Percentiles rank a stretch among this genome's conserved stretches.
Conservation (phyloP, 805 yeast genomes). For the Ogataea ganodermae region DNA sequence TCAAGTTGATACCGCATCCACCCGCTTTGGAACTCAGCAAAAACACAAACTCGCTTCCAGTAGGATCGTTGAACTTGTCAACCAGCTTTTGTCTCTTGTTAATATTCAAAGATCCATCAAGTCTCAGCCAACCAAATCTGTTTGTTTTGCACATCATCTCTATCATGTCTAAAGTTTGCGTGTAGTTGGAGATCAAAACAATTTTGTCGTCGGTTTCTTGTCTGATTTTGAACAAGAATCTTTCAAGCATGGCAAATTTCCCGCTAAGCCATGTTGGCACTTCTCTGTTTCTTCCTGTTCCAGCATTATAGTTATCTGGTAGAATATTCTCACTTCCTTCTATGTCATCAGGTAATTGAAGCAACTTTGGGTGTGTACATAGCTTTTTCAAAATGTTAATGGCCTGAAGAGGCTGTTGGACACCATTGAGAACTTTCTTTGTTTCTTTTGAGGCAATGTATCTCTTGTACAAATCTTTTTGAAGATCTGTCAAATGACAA, state of each 20-base stretch:
- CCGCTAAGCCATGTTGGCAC: constrained; percentile 84
- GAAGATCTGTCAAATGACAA: constrained; percentile 79
- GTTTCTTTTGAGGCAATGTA: constrained; percentile 81
- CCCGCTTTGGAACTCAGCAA: constrained; percentile 94
- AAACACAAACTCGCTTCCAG: constrained; percentile 83
- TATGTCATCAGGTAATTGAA: constrained; percentile 76
- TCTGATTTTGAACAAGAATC: constrained; percentile 77
- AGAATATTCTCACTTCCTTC: constrained; percentile 63
- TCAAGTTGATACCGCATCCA: constrained; percentile 96
- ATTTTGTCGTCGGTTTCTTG: constrained; percentile 90
- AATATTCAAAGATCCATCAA: constrained; percentile 92
- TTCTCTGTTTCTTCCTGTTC: constrained; percentile 56
- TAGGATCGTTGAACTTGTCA: constrained; percentile 88
- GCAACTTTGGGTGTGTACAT: constrained; percentile 90
- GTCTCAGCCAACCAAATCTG: constrained; percentile 73
- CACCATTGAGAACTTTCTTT: constrained; percentile 61
- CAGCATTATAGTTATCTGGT: constrained; percentile 72
- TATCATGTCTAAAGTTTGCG: constrained; percentile 89
- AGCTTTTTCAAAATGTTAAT: constrained; percentile 86
- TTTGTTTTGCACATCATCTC: constrained; percentile 79
- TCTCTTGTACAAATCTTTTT: constrained; percentile 65
- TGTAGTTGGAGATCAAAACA: constrained; percentile 91
- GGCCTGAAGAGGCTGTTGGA: constrained; percentile 83
- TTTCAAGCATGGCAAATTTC: constrained; percentile 78
- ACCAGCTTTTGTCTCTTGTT: constrained; percentile 92